Evolutionary conservation across 1,284 basidiomycete genomes (phyloP).

Genomic region (Pyrrhoderma lamaoense): DNA sequence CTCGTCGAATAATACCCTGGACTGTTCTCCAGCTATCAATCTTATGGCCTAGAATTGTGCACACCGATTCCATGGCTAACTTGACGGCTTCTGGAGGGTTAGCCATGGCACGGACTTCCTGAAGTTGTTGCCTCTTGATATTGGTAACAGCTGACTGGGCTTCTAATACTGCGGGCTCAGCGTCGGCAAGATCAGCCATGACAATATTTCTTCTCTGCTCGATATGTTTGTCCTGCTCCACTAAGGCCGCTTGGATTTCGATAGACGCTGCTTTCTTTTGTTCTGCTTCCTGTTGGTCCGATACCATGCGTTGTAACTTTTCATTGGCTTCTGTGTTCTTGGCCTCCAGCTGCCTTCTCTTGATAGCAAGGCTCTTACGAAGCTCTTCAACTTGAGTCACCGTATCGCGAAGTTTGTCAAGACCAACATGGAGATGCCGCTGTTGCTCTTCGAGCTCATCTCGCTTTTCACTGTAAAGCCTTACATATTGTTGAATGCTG

Average conservation of each 20-base stretch:
- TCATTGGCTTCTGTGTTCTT: conserved; percentile 96
- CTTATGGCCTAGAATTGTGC: conserved; percentile 94
- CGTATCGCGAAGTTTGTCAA: conserved; percentile 95
- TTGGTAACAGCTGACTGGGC: conserved; percentile 94
- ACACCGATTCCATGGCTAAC: conserved; percentile 98
- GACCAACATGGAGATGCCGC: conserved; percentile 94
- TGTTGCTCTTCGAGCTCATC: conserved; percentile 99
- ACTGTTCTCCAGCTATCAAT: conserved; percentile 97
- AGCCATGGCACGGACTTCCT: conserved; percentile 97
- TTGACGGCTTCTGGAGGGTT: conserved; percentile 98
- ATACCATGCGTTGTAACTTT: conserved; percentile 96
- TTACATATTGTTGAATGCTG: conserved; percentile 96
- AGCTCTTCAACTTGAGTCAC: conserved; percentile 96
- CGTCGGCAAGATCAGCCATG: conserved; percentile 93
- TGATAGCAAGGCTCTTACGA: conserved; percentile 90
- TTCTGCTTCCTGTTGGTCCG: conserved; percentile 97
- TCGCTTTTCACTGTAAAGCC: conserved; percentile 96
- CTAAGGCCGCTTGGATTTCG: conserved; percentile 89
- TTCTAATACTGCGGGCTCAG: conserved; percentile 94
- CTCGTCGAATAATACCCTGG: conserved; percentile 92
- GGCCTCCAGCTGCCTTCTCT: conserved; percentile 86
- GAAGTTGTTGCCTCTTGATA: conserved; percentile 95
- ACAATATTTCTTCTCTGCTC: conserved; percentile 84
- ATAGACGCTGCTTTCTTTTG: conserved; percentile 97
- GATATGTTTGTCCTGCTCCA: conserved; percentile 87